Base-by-base conservation (phyloP, 2,329 filamentous ascomycete genomes). In the Ustulina deusta region DNA sequence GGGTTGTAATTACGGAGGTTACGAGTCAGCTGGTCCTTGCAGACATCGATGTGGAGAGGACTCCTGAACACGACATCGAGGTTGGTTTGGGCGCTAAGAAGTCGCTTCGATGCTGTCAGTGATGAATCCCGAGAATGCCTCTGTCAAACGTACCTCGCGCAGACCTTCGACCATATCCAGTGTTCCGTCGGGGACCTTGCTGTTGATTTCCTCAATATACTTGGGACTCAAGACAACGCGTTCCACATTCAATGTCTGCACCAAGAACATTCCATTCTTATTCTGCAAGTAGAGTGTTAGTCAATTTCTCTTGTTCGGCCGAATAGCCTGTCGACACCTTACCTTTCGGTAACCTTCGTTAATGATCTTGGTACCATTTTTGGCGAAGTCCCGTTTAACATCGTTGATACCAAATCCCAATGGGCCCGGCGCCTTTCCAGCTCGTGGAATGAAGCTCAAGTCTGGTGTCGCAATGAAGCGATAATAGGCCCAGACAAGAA, bases 141-240 rank as follows among this genome's bases (percentile, higher is more conserved):
- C 10, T n/a, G 34, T 6, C 42, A 15, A 32, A 29, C 61, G 22
- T 56, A 71, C 69, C 63, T 71, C 69, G 56, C 70, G 51, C 22
- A 73, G 49, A 25, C 68, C 64, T 27, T 73, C 61, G 27, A 73
- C 67, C 72, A 73, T 69, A 54, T 73, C 65, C 56, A 73, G 40
- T 32, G 71, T 66, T 54, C 71, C 68, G 1, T 72, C 65, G 7
- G 71, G 61, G 36, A 72, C 69, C 20, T 65, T 71, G 60, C 54
- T 71, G 40, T 71, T 71, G 63, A 71, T 71, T 46, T 71, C 69
- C 61, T 71, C 69, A 34, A 71, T 71, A 25, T 71, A 71, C 58
- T 69, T 69, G 36, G 69, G 69, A 34, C 69, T 71, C 61, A 71
- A 65, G n/a, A 71, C 69, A 6, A 71, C 69, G 55, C 69, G 66